phyloP scores from a whole-genome alignment of 1,284 basidiomycete species.

The Fomitopsis pinicola region DNA sequence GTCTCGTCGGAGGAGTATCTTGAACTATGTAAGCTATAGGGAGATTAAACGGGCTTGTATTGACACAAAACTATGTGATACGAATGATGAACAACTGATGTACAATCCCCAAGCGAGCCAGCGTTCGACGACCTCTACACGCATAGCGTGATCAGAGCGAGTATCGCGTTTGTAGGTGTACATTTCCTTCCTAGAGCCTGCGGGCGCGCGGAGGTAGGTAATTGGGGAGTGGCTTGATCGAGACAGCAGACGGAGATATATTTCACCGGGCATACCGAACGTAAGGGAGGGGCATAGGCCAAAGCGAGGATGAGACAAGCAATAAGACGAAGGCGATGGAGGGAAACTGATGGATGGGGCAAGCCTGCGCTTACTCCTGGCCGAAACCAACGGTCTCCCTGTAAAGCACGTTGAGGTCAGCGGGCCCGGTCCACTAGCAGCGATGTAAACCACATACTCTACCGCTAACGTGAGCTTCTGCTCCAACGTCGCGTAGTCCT shows the following conservation, averaged over 20 bases:
- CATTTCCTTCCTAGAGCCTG: not conserved
- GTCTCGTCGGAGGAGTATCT: not conserved
- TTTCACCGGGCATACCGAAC: not conserved
- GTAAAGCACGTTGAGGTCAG: constrained; percentile 4
- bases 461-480: constrained; percentile 88
- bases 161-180: not conserved
- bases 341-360: not conserved
- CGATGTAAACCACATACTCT: constrained; percentile 52
- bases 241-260: not conserved
- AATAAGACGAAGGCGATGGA: not conserved
- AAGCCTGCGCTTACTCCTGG: constrained; percentile 30
- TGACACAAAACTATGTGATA: not conserved
- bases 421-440: not conserved
- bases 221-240: not conserved
- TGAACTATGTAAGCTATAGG: not conserved
- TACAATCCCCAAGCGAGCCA: constrained; percentile 1
- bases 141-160: not conserved
- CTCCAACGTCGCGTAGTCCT: constrained; percentile 86
- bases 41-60: not conserved
- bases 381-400: constrained; percentile 46
- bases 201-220: not conserved
- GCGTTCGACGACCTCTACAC: not conserved
- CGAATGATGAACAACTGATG: not conserved
- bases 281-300: not conserved
- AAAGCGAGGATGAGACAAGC: not conserved